Evolutionary conservation across 2,329 filamentous ascomycete genomes (phyloP).

Genomic region (Phoma herbarum): DNA sequence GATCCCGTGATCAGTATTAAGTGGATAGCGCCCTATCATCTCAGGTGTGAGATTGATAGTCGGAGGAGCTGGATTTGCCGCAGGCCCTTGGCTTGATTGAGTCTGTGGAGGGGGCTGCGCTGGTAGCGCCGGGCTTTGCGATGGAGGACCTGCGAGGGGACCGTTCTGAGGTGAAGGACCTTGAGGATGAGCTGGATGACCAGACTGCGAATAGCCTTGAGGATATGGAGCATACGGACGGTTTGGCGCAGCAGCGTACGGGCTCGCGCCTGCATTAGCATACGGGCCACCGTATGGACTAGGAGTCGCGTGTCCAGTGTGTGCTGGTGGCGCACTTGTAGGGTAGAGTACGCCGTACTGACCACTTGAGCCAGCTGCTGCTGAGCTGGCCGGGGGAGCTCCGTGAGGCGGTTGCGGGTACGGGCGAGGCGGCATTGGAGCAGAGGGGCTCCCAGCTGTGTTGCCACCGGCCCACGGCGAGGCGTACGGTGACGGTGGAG

Average conservation of each 20-base stretch:
- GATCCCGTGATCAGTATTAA: conserved; percentile 38
- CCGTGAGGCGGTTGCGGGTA: conserved; percentile 42
- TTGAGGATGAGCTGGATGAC: conserved; percentile 32
- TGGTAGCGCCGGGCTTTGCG: conserved; percentile 15
- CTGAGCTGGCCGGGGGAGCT: conserved; percentile 33
- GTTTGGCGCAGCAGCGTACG: conserved; percentile 37
- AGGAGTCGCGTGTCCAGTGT: conserved; percentile 32
- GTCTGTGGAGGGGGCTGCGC: conserved; percentile 18
- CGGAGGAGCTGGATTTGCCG: conserved; percentile 11
- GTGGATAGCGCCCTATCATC: conserved; percentile 43
- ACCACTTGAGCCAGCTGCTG: conserved; percentile 33
- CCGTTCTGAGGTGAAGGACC: conserved; percentile 12
- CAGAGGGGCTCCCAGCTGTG: conserved; percentile 37
- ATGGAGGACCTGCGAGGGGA: conserved; percentile 13
- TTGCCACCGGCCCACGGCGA: conserved; percentile 50
- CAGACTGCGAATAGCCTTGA: conserved; percentile 30
- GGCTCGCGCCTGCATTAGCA: conserved; percentile 39
- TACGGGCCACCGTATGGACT: conserved; percentile 44
- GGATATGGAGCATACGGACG: conserved; percentile 44
- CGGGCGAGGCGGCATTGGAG: conserved; percentile 40
- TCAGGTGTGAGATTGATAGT: conserved; percentile 26
- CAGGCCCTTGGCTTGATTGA: conserved; percentile 7
- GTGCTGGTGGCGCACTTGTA: conserved; percentile 40
- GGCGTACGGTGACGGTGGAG: conserved; percentile 46
- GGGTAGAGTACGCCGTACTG: conserved; percentile 49